A percentile compares a stretch with the other conserved stretches of the same genome.
phyloP scores from a whole-genome alignment of 75 land plant genomes.

The Azolla pinnata region DNA sequence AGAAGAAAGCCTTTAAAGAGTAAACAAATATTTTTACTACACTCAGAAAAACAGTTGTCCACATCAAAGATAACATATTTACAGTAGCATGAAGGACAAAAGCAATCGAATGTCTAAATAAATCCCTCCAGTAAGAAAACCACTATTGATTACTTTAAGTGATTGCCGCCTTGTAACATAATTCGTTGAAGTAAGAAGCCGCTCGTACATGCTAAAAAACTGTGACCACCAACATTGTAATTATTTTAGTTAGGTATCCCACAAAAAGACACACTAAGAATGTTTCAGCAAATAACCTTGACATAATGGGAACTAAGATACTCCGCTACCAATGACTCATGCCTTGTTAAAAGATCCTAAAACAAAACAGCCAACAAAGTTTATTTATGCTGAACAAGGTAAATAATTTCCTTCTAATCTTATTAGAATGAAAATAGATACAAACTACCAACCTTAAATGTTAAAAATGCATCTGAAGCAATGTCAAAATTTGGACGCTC shows the following conservation, averaged over 20 bases:
- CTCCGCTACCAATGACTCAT: conserved; percentile 50
- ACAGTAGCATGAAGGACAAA: neutral
- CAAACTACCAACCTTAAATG: conserved; percentile 61
- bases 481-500: conserved; percentile 90
- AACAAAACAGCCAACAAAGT: conserved; percentile 1
- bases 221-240: conserved; percentile 15
- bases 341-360: conserved; percentile 92
- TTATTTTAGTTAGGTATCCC: neutral
- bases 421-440: too few species aligned
- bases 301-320: conserved; percentile 62
- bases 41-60: too few species aligned
- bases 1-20: neutral
- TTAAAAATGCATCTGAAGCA: conserved; percentile 89
- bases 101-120: neutral
- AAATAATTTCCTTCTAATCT: neutral
- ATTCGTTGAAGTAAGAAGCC: conserved; percentile 62
- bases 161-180: conserved; percentile 96
- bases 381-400: neutral
- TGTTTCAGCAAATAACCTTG: conserved; percentile 38
- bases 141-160: conserved; percentile 43
- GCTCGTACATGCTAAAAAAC: conserved; percentile 83
- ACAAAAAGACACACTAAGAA: conserved; percentile 1
- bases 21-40: too few species aligned
- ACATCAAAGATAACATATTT: too few species aligned
- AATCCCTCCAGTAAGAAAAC: neutral